Evolutionary conservation across 1,284 basidiomycete genomes (phyloP), one percentile per base, ranked within the genome.

Genomic region (Ganoderma lingzhi): DNA sequence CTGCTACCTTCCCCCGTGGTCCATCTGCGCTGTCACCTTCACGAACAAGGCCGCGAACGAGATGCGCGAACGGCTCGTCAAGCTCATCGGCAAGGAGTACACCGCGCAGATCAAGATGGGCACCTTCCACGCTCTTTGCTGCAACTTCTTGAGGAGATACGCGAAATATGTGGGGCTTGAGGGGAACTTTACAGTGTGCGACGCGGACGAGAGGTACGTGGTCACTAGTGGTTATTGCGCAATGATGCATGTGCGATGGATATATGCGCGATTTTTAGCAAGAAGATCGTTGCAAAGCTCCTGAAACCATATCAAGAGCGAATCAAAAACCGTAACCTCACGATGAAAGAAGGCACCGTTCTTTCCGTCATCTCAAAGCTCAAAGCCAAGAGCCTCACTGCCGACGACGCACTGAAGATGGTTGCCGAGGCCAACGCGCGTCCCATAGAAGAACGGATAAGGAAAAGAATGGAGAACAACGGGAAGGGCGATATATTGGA

Each of bases 1-100:
- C 56, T 88, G 92, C 76, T 77, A 77, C 14, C 79, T 91, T 35
- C 79, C 83, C 12, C 89, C 93, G 0, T 82, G 84, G 5, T 84
- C 89, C 59, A 93, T 95, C 80, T 93, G 91, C 71, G 92, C 93
- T 1, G 93, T 95, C 2, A 95, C 93, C 0, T 95, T 94, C 79
- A 94, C 93, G 6, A 96, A 96, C 83, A 96, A 96, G 81, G 95
- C 96, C 3, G 95, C 96, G 1, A 92, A 90, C 72, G 96, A 97
- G 82, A 96, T 97, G 96, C 87, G 88, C 70, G 85, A 89, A 71
- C 86, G 96, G 2, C 82, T 98, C 37, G 80, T 82, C 30, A 87
- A 86, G 69, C 82, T 97, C n/a, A 86, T 97, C 35, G 95, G 95
- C 3, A 84, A 87, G 58, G 80, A 87, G 30, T 78, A 80, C 8